Evolutionary conservation across 1,139 yeast species (phyloP).

Genomic region (Debaryomycetaceae sp.): DNA sequence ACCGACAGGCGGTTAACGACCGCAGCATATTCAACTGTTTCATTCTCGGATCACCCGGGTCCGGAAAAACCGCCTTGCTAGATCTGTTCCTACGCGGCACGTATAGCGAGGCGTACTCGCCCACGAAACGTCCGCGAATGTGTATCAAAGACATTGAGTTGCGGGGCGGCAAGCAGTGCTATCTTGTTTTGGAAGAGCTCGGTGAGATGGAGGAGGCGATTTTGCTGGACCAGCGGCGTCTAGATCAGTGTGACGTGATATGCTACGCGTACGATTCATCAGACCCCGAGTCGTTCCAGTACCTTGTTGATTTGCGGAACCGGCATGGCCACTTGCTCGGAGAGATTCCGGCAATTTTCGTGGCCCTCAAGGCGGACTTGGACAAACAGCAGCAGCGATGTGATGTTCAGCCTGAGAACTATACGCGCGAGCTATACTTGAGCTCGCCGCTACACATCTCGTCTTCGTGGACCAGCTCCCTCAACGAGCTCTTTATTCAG

Average conservation of each 20-base stretch:
- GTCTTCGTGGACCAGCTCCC: constrained; percentile 78
- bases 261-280: constrained; percentile 89
- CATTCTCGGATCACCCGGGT: constrained; percentile 71
- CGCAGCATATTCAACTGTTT: constrained; percentile 87
- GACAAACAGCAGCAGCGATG: constrained; percentile 92
- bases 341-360: constrained; percentile 74
- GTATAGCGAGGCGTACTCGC: constrained; percentile 63
- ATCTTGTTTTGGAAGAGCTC: constrained; percentile 77
- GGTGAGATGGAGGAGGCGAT: constrained; percentile 84
- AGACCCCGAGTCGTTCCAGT: constrained; percentile 89
- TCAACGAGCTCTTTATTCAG: constrained; percentile 77
- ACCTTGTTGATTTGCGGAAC: constrained; percentile 56
- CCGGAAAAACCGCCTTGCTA: constrained; percentile 77
- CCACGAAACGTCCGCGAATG: constrained; percentile 69
- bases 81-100: constrained; percentile 73
- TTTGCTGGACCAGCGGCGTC: constrained; percentile 54
- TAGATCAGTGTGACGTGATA: constrained; percentile 82
- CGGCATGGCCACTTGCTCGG: constrained; percentile 46
- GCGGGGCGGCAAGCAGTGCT: constrained; percentile 92
- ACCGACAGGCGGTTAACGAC: constrained; percentile 63
- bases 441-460: constrained; percentile 76
- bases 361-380: constrained; percentile 86
- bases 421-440: constrained; percentile 52
- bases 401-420: constrained; percentile 78
- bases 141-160: constrained; percentile 93